phyloP scores from a whole-genome alignment of 208 protist species.

The Wallacemonas collosoma region DNA sequence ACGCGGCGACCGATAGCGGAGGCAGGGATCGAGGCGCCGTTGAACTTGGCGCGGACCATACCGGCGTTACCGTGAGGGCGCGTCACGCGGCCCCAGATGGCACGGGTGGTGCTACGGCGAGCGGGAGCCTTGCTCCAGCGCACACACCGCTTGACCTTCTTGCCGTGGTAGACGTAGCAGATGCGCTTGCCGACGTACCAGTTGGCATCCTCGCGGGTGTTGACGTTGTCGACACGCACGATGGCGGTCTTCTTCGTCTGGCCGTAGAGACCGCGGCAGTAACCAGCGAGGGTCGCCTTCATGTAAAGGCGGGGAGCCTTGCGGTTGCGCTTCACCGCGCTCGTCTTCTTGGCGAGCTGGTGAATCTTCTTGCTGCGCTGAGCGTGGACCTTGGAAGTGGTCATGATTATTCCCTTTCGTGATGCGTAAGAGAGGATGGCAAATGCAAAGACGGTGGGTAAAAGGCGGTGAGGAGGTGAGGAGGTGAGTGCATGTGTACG shows the following conservation, averaged over 20 bases:
- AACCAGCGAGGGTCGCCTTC: constrained; percentile 90
- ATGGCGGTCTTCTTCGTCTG: constrained; percentile 96
- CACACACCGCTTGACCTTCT: constrained; percentile 93
- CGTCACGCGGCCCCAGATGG: constrained; percentile 98
- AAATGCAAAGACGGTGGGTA: neutral
- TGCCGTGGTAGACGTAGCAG: constrained; percentile 98
- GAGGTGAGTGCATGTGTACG: too few species aligned
- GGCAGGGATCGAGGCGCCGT: constrained; percentile 93
- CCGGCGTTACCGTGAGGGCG: constrained; percentile 98
- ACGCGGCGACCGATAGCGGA: constrained; percentile 95
- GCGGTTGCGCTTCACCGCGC: constrained; percentile 84
- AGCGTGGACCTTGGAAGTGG: constrained; percentile 73
- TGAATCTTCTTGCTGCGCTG: constrained; percentile 92
- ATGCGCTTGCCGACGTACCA: constrained; percentile 99
- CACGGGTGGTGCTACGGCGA: constrained; percentile 90
- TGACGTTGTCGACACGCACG: constrained; percentile 97
- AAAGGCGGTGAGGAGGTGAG: too few species aligned
- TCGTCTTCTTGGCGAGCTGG: constrained; percentile 87
- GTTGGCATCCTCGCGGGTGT: constrained; percentile 92
- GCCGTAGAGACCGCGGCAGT: constrained; percentile 90
- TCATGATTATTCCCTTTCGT: constrained; percentile 24
- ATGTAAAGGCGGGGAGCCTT: constrained; percentile 91
- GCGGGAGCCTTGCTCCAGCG: constrained; percentile 90
- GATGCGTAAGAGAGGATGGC: too few species aligned
- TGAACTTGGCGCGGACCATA: constrained; percentile 98